Base-by-base conservation (phyloP, 2,329 filamentous ascomycete genomes). In the Triangularia setosa region DNA sequence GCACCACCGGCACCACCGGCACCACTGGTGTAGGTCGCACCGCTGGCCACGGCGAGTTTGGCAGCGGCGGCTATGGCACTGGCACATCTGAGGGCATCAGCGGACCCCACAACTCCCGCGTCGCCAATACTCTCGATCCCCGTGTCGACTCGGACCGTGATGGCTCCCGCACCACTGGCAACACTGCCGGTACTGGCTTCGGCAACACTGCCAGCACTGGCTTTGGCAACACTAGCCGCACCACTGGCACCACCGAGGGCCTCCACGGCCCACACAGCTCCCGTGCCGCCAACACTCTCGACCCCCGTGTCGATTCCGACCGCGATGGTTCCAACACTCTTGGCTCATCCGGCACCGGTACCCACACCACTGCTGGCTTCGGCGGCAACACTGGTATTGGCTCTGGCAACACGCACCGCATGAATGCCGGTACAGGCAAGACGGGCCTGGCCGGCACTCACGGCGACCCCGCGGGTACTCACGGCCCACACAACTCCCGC, bases 281-380 rank as follows among this genome's bases (percentile, higher is more conserved):
- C 16, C 75, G 76, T 64, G 40, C 74, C 12, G 75, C 76, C 59
- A 84, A 84, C 73, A 79, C 81, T 28, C 64, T 75, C 4, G 83
- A 85, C 67, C 82, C 82, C 24, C 76, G 81, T 16, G 77, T 82
- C 57, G 80, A 83, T 66, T 80, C 78, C 16, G 79, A 83, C 70
- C 73, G 78, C 52, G 78, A 79, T 58, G 65, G 67, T 65, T 66
- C 64, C 23, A 35, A 35, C 44, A 68, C 66, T 16, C n/a, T 69
- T 2, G 65, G 68, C 35, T 66, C 63, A 56, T 79, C 79, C 54
- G 62, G 64, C 33, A 58, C 23, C 24, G 53, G 62, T 28, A 57
- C 63, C n/a, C 35, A 54, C 24, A 60, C 64, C 24, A 82, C 85
- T 70, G 81, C 61, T 9, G 60, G 40, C 16, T 35, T 58, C 27